Conservation (phyloP, 164 flowering plant species). For the Liriodendron chinense region DNA sequence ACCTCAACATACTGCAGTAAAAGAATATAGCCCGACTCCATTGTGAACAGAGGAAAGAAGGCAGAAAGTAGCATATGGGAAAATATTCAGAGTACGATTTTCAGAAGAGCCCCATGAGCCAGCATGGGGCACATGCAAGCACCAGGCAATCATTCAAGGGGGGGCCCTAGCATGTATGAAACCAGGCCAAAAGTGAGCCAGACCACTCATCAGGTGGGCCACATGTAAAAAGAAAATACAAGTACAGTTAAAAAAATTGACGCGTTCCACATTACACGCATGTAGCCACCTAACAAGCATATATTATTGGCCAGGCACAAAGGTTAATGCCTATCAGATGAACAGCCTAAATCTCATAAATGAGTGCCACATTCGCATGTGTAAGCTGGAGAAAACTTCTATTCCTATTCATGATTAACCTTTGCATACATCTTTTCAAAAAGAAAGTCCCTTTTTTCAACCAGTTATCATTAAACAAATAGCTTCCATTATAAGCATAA, state of each 20-base stretch:
- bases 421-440: neutral
- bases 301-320: no score
- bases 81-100: neutral
- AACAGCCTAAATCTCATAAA: no score
- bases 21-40: neutral
- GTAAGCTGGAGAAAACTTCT: no score
- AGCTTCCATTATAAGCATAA: neutral
- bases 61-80: neutral
- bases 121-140: neutral
- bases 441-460: neutral
- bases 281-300: neutral
- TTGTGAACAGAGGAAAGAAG: neutral
- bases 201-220: neutral
- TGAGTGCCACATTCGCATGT: no score
- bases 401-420: no score
- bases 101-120: neutral
- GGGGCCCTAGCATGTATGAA: neutral
- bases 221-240: neutral
- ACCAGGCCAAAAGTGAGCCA: neutral
- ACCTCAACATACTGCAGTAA: constrained; percentile 75
- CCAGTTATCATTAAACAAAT: neutral
- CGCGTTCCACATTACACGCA: neutral
- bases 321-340: no score
- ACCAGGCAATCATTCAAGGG: neutral
- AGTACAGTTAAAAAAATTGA: neutral